A percentile compares a stretch with the other conserved stretches of the same genome.
Evolutionary conservation across 2,329 filamentous ascomycete species (phyloP).

Genomic region (Arthroderma sp.): DNA sequence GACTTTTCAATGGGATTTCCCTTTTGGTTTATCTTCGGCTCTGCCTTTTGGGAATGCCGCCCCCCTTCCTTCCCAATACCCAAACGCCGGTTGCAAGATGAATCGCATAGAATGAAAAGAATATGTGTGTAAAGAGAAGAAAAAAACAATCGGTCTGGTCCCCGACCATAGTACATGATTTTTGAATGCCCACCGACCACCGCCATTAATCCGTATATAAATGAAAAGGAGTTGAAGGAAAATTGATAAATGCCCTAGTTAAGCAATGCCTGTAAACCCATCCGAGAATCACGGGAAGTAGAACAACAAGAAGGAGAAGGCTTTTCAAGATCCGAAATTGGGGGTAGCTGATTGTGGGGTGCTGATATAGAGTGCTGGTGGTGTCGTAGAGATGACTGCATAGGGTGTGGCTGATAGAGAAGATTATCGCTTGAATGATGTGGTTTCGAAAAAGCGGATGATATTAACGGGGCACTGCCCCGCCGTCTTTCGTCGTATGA

Average conservation of each 20-base stretch:
- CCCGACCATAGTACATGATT: slow-evolving; percentile 3
- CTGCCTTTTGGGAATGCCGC: not conserved
- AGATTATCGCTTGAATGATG: slow-evolving; percentile 1
- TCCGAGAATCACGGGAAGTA: slow-evolving; percentile 27
- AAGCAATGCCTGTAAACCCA: slow-evolving; percentile 29
- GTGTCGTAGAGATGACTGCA: not conserved
- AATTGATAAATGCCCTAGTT: slow-evolving; percentile 22
- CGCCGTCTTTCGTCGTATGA: slow-evolving; percentile 24
- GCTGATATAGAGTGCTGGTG: slow-evolving; percentile 11
- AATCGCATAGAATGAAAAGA: not conserved
- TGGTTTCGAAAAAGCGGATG: slow-evolving; percentile 11
- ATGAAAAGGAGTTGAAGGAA: not conserved
- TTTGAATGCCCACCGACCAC: not conserved
- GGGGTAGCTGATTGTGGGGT: slow-evolving; percentile 8
- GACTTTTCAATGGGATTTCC: slow-evolving; percentile 4
- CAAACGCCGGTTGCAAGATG: not conserved
- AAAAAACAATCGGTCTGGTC: not conserved
- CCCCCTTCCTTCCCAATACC: not conserved
- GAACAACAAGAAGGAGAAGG: slow-evolving; percentile 11
- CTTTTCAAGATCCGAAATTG: slow-evolving; percentile 20
- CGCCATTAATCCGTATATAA: slow-evolving; percentile 1
- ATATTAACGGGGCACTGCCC: slow-evolving; percentile 21
- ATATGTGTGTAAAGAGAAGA: not conserved
- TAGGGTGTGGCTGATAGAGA: not conserved
- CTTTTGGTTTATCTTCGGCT: slow-evolving; percentile 2